A percentile compares a stretch with the other conserved stretches of the same genome.
These are phyloP conservation scores for Balamuthia mandrillaris DNA, from an alignment of 208 protist genomes.

Conservation along the genomic window DNA sequence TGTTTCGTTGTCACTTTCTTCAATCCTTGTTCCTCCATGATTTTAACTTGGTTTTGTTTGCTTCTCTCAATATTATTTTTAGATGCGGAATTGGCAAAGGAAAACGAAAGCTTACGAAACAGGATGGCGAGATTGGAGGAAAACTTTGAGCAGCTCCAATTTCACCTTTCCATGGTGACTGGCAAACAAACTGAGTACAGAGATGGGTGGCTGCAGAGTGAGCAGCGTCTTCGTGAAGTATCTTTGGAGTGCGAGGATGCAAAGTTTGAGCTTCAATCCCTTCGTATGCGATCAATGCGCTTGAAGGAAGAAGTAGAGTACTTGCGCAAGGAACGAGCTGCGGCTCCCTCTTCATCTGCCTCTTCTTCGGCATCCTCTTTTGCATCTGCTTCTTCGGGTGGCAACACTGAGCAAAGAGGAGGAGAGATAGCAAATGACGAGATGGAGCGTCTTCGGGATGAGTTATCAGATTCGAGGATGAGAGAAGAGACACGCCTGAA, in stretches of 20 bases:
- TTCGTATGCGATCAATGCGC: neutral
- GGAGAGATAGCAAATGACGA: neutral
- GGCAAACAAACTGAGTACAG: slow-evolving; percentile 29
- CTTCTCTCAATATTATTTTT: neutral
- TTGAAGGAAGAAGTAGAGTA: neutral
- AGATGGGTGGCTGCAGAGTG: slow-evolving; percentile 12
- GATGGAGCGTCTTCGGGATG: neutral
- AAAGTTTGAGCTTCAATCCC: neutral
- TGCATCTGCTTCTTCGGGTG: neutral
- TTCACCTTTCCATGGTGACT: neutral
- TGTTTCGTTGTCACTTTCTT: no score
- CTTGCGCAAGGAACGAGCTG: neutral
- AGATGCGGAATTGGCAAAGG: neutral
- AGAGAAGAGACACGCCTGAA: neutral
- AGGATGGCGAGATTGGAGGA: neutral
- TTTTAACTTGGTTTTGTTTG: neutral
- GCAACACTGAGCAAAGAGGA: neutral
- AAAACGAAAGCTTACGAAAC: neutral
- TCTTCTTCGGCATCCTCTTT: neutral
- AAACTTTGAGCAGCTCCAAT: neutral
- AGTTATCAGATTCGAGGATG: neutral
- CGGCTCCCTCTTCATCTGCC: neutral
- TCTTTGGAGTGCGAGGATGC: slow-evolving; percentile 1
- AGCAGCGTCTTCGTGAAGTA: neutral
- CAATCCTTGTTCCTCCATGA: neutral